These are phyloP conservation scores for Hibiscus tridactylites DNA, from an alignment of 345 rosid genomes.

Conservation along the genomic window DNA sequence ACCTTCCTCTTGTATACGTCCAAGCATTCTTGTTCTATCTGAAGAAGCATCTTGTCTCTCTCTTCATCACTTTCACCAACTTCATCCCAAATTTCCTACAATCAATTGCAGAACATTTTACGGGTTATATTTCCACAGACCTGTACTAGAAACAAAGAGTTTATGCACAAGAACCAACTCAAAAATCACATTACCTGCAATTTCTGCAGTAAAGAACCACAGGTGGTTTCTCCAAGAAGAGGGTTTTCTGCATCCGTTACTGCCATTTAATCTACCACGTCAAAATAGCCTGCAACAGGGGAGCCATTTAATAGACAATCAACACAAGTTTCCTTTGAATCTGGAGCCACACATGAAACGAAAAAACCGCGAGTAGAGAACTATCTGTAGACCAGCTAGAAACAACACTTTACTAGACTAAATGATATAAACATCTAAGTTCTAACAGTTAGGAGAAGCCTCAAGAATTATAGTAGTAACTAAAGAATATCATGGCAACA, in stretches of 20 bases:
- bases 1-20: slow-evolving; percentile 94
- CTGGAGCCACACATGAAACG: not conserved
- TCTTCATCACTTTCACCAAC: slow-evolving; percentile 95
- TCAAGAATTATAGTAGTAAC: not conserved
- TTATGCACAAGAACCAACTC: not conserved
- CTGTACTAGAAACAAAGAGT: not conserved
- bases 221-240: slow-evolving; percentile 73
- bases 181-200: slow-evolving; percentile 50
- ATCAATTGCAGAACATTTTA: slow-evolving; percentile 7
- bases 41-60: slow-evolving; percentile 88
- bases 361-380: not conserved
- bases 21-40: slow-evolving; percentile 82
- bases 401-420: not conserved
- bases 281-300: slow-evolving; percentile 23
- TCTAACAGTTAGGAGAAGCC: not conserved
- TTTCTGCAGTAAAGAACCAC: slow-evolving; percentile 75
- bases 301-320: not conserved
- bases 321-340: not conserved
- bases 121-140: not conserved
- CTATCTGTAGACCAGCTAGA: not conserved
- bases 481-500: not conserved
- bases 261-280: slow-evolving; percentile 45
- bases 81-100: slow-evolving; percentile 96
- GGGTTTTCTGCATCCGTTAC: slow-evolving; percentile 61
- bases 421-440: not conserved